Evolutionary conservation across 2,329 filamentous ascomycete genomes (phyloP).

Genomic region (Colletotrichum higginsianum): DNA sequence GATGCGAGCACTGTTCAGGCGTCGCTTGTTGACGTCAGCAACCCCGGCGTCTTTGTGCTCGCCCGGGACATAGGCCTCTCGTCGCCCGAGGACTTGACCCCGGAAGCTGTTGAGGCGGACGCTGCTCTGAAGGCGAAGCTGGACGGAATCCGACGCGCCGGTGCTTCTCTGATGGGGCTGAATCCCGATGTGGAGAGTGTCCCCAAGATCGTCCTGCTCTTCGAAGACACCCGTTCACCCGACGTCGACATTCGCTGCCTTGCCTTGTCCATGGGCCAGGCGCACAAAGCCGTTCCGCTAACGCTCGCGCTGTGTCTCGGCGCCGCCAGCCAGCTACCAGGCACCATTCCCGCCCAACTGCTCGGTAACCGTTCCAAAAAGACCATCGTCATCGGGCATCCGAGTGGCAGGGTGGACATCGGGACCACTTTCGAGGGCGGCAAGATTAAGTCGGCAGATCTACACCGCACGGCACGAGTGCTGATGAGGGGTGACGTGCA

Average conservation of each 20-base stretch:
- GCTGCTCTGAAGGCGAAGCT: conserved; percentile 49
- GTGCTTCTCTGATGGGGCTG: conserved; percentile 57
- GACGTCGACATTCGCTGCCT: conserved; percentile 60
- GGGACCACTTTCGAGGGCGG: conserved; percentile 59
- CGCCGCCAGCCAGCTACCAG: conserved; percentile 56
- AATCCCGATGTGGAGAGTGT: conserved; percentile 55
- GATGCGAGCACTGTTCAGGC: conserved; percentile 50
- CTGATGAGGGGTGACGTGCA: conserved; percentile 66
- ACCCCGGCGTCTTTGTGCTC: conserved; percentile 59
- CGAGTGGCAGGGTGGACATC: conserved; percentile 63
- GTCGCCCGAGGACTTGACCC: conserved; percentile 42
- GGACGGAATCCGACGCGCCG: conserved; percentile 55
- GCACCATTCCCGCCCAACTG: conserved; percentile 58
- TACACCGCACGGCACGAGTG: conserved; percentile 63
- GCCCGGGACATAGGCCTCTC: conserved; percentile 50
- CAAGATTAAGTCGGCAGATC: conserved; percentile 59
- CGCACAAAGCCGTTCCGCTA: conserved; percentile 60
- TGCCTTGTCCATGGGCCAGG: conserved; percentile 63
- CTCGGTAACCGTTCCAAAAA: conserved; percentile 44
- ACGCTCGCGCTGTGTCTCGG: conserved; percentile 59
- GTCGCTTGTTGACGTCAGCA: conserved; percentile 58
- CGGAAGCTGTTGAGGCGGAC: conserved; percentile 51
- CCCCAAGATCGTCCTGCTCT: conserved; percentile 63
- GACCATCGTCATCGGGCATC: conserved; percentile 61
- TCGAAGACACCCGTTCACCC: conserved; percentile 47